phyloP scores from a whole-genome alignment of 371 early-diverging fungal genomes.

The Zychaea mexicana region DNA sequence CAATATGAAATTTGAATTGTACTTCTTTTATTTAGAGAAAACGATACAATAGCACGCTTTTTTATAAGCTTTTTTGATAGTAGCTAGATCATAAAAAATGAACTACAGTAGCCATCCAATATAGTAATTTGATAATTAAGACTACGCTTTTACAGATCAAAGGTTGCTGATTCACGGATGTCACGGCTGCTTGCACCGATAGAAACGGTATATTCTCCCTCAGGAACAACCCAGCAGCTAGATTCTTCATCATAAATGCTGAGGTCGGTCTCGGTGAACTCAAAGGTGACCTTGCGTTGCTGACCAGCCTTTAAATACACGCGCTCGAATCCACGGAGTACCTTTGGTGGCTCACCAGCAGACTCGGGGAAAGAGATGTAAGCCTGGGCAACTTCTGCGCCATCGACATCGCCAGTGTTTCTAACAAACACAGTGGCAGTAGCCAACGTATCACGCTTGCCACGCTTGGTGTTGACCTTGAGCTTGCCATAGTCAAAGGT shows the following conservation, averaged over 20 bases:
- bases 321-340: conserved; percentile 47
- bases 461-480: conserved; percentile 1
- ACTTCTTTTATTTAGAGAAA: too few relatives aligned
- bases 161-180: conserved; percentile 21
- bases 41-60: too few relatives aligned
- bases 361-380: conserved; percentile 44
- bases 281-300: conserved; percentile 26
- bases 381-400: conserved; percentile 53
- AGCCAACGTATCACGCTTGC: background rate
- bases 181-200: conserved; percentile 50
- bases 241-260: conserved; percentile 30
- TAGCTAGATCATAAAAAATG: too few relatives aligned
- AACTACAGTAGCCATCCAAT: too few relatives aligned
- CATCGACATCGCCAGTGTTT: conserved; percentile 48
- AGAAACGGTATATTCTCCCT: conserved; percentile 32
- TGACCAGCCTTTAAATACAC: conserved; percentile 28
- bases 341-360: conserved; percentile 39
- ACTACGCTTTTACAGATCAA: conserved; percentile 1
- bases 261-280: conserved; percentile 23
- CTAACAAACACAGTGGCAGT: conserved; percentile 27
- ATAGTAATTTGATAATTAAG: too few relatives aligned
- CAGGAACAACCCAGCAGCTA: conserved; percentile 27
- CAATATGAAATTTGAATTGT: too few relatives aligned
- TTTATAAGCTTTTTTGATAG: too few relatives aligned
- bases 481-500: conserved; percentile 40